A percentile compares a stretch with the other conserved stretches of the same genome.
phyloP scores from a whole-genome alignment of 768 basidiomycete species.

The Boletus subcaerulescens region DNA sequence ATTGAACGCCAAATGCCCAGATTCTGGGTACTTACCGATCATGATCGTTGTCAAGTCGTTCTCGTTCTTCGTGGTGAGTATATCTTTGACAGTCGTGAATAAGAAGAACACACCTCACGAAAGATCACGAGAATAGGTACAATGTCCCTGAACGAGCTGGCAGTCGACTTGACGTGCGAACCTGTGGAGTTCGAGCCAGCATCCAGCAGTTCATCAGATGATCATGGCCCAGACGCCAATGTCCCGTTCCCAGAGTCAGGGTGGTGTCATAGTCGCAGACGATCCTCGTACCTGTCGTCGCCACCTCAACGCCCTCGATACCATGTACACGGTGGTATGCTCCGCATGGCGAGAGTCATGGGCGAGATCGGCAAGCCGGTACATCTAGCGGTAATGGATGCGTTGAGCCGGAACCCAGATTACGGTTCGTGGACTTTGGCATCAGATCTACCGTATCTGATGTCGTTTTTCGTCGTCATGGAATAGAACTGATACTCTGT shows the following conservation, averaged over 20 bases:
- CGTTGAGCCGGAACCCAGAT: constrained; percentile 62
- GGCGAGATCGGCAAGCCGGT: constrained; percentile 74
- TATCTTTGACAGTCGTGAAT: background rate
- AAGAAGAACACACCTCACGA: constrained; percentile 1
- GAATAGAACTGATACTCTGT: constrained; percentile 65
- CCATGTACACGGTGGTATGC: constrained; percentile 78
- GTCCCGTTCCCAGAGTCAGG: constrained; percentile 35
- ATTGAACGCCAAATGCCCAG: constrained; percentile 72
- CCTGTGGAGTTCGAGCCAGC: constrained; percentile 64
- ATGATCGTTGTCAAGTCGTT: constrained; percentile 68
- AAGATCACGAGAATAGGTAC: constrained; percentile 47
- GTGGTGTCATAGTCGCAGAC: constrained; percentile 23
- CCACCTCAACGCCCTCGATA: constrained; percentile 36
- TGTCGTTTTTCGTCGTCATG: background rate
- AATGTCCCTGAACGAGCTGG: constrained; percentile 84
- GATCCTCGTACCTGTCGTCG: constrained; percentile 22
- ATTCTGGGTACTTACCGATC: constrained; percentile 85
- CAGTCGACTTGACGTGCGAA: constrained; percentile 82
- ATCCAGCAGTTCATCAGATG: constrained; percentile 29
- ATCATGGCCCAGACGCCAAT: constrained; percentile 31
- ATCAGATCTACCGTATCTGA: background rate
- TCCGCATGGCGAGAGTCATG: constrained; percentile 77
- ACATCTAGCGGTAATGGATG: constrained; percentile 68
- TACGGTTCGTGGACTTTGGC: constrained; percentile 52
- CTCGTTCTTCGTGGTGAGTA: constrained; percentile 63